phyloP scores from a whole-genome alignment of 1,284 basidiomycete genomes.

The Entoloma clypeatum region DNA sequence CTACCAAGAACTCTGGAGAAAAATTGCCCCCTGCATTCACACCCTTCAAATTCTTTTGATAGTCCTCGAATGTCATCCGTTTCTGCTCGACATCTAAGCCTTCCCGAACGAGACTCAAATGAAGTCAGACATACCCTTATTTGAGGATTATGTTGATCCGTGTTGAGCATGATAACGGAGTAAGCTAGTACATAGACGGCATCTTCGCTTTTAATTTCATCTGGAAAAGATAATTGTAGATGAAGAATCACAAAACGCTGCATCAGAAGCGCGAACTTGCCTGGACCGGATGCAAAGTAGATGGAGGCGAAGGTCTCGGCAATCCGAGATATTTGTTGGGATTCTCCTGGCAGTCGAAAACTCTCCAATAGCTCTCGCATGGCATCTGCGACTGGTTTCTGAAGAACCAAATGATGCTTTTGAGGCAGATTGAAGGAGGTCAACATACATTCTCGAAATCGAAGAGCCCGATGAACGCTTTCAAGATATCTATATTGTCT shows the following conservation, averaged over 20 bases:
- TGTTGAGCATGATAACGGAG: constrained; percentile 98
- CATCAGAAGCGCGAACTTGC: constrained; percentile 38
- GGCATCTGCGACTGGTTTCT: constrained; percentile 95
- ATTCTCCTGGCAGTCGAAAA: constrained; percentile 93
- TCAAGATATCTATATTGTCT: constrained; percentile 83
- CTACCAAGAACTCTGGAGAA: constrained; percentile 78
- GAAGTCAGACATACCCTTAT: constrained; percentile 60
- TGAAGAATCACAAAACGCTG: constrained; percentile 1
- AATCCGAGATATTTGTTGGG: constrained; percentile 92
- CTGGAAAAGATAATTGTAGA: constrained; percentile 32
- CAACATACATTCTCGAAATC: constrained; percentile 81
- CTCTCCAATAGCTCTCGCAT: constrained; percentile 93
- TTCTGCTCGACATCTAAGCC: constrained; percentile 50
- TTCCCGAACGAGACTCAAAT: not conserved
- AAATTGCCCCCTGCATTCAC: constrained; percentile 90
- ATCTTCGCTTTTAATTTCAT: constrained; percentile 88
- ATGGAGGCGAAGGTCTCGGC: constrained; percentile 92
- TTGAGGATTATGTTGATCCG: constrained; percentile 97
- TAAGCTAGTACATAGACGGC: constrained; percentile 94
- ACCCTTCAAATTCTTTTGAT: constrained; percentile 88
- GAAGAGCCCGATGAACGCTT: constrained; percentile 86
- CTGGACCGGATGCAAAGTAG: constrained; percentile 84
- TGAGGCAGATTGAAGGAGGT: not conserved
- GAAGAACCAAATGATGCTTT: constrained; percentile 1
- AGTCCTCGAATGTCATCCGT: constrained; percentile 96